Evolutionary conservation across 495 filamentous ascomycete genomes (phyloP), one percentile per base, ranked within the genome.

Genomic region (Penicillium antarcticum): DNA sequence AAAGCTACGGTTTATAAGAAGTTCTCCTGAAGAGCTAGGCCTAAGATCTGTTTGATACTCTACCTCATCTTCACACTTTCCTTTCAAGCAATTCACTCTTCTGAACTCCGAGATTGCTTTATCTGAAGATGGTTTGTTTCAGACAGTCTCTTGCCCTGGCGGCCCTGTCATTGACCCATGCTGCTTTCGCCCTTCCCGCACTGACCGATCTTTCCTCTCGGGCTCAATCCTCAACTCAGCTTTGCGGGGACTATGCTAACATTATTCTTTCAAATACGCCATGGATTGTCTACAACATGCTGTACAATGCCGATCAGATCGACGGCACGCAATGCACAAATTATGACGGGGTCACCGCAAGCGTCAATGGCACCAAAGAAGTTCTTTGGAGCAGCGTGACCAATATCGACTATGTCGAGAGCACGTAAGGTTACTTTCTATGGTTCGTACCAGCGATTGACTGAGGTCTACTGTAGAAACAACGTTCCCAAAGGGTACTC

Each of bases 251-350:
- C 23, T 48, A 67, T 11, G 55, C 68, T 42, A 57, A 61, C 35
- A 24, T 60, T 4, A 65, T 68, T 43, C 46, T 73, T 0, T 45
- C 58, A 13, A 62, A 65, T 21, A 67, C 62, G 29, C 63, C 61
- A 11, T 69, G 64, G 68, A 69, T 70, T 18, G 69, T 73, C 14
- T 68, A 60, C 56, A 73, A 70, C 58, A 71, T 68, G 54, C 64
- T 71, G 39, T 73, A 70, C 54, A 66, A 64, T 43, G 58, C 64
- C 8, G 52, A 53, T 38, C 42, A 52, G 53, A 56, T 51, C 1
- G 48, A 47, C n/a, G 53, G 53, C 42, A 37, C 56, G 12, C 62
- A 60, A 47, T 73, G 69, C 55, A 73, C 69, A n/a, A 52, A 60
- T 38, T 73, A 66, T 46, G 59, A 63, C 33, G 43, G 54, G 23